Percentiles rank a stretch among this genome's conserved stretches.
Evolutionary conservation across 2,329 filamentous ascomycete species (phyloP).

Genomic region (Triangularia setosa): DNA sequence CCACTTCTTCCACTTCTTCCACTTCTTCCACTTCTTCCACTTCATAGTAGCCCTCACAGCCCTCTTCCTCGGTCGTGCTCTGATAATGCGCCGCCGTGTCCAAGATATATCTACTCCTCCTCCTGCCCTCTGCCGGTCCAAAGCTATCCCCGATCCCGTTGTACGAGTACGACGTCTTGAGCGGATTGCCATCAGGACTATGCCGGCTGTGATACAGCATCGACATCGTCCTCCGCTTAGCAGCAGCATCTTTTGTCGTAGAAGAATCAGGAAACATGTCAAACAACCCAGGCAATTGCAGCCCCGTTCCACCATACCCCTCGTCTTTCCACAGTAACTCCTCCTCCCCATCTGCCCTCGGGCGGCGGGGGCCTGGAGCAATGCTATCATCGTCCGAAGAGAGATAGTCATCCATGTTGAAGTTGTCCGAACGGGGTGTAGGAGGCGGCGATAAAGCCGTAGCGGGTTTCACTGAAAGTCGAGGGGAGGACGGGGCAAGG

Average conservation of each 20-base stretch:
- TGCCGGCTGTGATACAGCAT: too few relatives aligned
- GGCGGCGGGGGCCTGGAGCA: too few relatives aligned
- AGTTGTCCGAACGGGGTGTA: too few relatives aligned
- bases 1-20: not conserved
- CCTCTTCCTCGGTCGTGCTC: not conserved
- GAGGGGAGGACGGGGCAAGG: too few relatives aligned
- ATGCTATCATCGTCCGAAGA: slow-evolving; percentile 37
- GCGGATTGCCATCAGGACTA: too few relatives aligned
- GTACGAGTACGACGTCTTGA: slow-evolving; percentile 1
- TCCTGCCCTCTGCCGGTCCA: not conserved
- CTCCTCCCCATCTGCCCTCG: slow-evolving; percentile 33
- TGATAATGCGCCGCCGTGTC: slow-evolving; percentile 3
- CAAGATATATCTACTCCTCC: slow-evolving; percentile 4
- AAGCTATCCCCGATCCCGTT: slow-evolving; percentile 3
- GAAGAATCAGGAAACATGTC: slow-evolving; percentile 17
- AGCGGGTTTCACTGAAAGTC: too few relatives aligned
- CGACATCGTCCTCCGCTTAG: not conserved
- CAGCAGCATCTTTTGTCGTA: not conserved
- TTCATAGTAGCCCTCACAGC: not conserved
- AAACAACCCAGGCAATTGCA: slow-evolving; percentile 35
- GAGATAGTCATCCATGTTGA: slow-evolving; percentile 39
- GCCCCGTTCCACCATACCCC: slow-evolving; percentile 34
- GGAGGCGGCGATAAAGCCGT: too few relatives aligned
- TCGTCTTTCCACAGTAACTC: slow-evolving; percentile 35
- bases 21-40: not conserved